Base-by-base conservation (phyloP, 2,329 filamentous ascomycete genomes). In the Fusarium sarcochroum region DNA sequence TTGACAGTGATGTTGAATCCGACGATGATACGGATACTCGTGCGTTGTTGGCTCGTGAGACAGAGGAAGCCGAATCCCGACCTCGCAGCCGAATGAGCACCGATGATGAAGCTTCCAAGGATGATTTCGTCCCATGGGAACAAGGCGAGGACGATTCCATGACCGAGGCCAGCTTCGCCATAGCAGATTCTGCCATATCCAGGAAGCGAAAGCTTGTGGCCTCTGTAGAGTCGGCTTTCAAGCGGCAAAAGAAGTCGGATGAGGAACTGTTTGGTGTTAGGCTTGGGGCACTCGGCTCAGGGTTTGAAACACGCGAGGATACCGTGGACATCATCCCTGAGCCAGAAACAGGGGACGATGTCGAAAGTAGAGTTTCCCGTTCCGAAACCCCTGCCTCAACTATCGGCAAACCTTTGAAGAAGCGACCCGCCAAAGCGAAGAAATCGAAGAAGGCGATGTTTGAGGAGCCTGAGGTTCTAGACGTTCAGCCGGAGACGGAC, bases 31-130 rank as follows among this genome's bases (percentile, higher is more conserved):
- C 79, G 3, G 87, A 88, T 67, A 87, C 87, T 46, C 80, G 82
- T 38, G 81, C 81, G 34, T 59, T 79, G 30, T 89, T 91, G 14
- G 88, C 87, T 14, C 86, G 90, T 45, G 93, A 94, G 76, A 97
- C 93, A 0, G 94, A 97, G 76, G 94, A 96, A 69, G 89, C 90
- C 34, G 94, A 96, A 63, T 97, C 93, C 67, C 88, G 91, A 41
- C 91, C 91, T 48, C 89, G 90, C 44, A 97, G 93, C 78, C 93
- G 91, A 41, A 86, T 90, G 84, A 89, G 86, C 74, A 86, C 86
- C 3, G 88, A 90, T 60, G 87, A 89, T 50, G 85, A 87, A 58
- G 79, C 76, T 4, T 82, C 79, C 48, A 86, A 85, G 70, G 84
- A 87, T 50, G 84, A 84, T 5, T 82, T 83, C 52, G 80, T 75